phyloP scores from a whole-genome alignment of 2,329 filamentous ascomycete species.

The Cladophialophora yegresii region DNA sequence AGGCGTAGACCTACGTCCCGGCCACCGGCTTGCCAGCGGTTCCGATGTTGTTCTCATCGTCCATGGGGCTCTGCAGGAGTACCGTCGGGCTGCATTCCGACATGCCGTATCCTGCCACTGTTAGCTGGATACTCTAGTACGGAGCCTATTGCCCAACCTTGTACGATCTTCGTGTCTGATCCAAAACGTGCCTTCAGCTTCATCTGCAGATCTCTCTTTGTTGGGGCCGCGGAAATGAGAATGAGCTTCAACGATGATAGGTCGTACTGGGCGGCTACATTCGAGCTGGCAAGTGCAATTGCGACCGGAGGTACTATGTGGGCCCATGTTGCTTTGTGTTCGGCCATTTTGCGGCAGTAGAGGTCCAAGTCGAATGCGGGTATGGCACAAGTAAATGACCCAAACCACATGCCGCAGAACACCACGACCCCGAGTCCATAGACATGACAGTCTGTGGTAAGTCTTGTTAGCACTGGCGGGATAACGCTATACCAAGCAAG shows the following conservation, averaged over 20 bases:
- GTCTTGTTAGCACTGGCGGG: neutral
- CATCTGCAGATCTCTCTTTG: slow-evolving; percentile 57
- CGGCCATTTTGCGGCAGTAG: slow-evolving; percentile 57
- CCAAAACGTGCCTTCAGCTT: slow-evolving; percentile 55
- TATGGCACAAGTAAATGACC: slow-evolving; percentile 56
- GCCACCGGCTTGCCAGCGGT: slow-evolving; percentile 37
- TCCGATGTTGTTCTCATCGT: slow-evolving; percentile 52
- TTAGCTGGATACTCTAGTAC: neutral
- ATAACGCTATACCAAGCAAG: neutral
- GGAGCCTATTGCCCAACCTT: slow-evolving; percentile 54
- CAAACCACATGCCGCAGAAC: slow-evolving; percentile 50
- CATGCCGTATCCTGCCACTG: slow-evolving; percentile 37
- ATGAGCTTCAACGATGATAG: slow-evolving; percentile 55
- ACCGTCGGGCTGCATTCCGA: slow-evolving; percentile 44
- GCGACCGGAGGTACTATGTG: slow-evolving; percentile 64
- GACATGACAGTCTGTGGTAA: slow-evolving; percentile 42
- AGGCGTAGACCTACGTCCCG: slow-evolving; percentile 23
- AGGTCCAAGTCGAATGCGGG: slow-evolving; percentile 57
- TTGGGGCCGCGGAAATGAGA: slow-evolving; percentile 57
- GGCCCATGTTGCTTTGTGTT: slow-evolving; percentile 55
- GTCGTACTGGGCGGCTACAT: slow-evolving; percentile 57
- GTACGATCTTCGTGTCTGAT: slow-evolving; percentile 46
- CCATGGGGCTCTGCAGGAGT: slow-evolving; percentile 45
- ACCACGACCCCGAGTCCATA: slow-evolving; percentile 52
- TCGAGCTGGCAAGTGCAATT: slow-evolving; percentile 58